Conservation (phyloP, 2,329 filamentous ascomycete genomes). For the Xylaria sp. region DNA sequence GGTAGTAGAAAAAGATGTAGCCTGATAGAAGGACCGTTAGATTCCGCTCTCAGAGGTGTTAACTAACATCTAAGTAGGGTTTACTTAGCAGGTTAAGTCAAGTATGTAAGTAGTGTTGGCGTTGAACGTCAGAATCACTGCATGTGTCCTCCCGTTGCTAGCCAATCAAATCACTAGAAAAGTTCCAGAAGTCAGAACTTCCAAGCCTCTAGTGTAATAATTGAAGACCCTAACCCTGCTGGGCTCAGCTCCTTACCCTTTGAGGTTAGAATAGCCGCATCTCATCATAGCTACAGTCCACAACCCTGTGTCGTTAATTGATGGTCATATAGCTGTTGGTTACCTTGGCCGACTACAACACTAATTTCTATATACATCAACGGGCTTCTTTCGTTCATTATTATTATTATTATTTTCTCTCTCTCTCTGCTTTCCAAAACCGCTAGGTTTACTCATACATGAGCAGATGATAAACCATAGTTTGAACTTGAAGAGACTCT, state of each 20-base stretch:
- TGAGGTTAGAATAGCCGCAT: conserved; percentile 16
- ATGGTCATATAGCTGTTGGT: background rate
- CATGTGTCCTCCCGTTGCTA: background rate
- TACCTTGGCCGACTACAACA: no score
- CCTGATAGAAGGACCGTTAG: background rate
- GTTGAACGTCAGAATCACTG: background rate
- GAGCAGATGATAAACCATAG: background rate
- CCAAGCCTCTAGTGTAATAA: background rate
- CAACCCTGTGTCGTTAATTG: background rate
- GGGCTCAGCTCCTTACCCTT: conserved; percentile 5
- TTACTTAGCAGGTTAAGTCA: no score
- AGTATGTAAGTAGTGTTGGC: background rate
- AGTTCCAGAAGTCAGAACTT: conserved; percentile 20
- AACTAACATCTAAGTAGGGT: no score
- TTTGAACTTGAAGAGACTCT: background rate
- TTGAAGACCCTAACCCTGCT: background rate
- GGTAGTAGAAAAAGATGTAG: background rate
- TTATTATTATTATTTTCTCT: background rate
- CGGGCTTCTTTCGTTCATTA: background rate
- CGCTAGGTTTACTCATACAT: background rate
- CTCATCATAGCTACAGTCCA: background rate
- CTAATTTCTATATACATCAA: background rate
- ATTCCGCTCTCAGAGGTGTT: conserved; percentile 7
- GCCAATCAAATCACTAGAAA: conserved; percentile 11
- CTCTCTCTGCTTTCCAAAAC: background rate